These are phyloP conservation scores for Limnomonas spitsbergensis DNA, from an alignment of 139 green algal genomes.

Conservation along the genomic window DNA sequence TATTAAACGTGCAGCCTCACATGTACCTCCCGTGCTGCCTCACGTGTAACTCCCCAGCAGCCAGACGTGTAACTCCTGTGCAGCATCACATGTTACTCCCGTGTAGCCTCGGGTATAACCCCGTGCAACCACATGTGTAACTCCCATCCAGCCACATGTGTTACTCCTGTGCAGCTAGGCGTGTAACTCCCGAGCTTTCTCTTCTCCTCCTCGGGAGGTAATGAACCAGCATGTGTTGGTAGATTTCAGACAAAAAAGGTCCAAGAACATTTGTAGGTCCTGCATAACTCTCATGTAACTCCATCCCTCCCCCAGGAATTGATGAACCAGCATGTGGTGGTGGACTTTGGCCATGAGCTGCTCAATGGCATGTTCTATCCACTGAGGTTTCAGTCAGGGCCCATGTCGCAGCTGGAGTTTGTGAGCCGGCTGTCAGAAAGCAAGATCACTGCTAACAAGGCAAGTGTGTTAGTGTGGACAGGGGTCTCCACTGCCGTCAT, in stretches of 20 bases:
- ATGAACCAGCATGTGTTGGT: neutral
- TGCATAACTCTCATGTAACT: too few species aligned
- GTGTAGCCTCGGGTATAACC: too few species aligned
- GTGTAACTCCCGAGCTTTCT: too few species aligned
- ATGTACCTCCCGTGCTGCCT: too few species aligned
- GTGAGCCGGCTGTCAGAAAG: neutral
- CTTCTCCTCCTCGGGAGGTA: neutral
- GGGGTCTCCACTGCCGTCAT: neutral
- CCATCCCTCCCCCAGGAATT: neutral
- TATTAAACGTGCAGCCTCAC: too few species aligned
- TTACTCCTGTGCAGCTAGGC: too few species aligned
- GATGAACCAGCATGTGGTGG: neutral
- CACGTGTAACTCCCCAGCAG: too few species aligned
- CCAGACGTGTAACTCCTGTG: too few species aligned
- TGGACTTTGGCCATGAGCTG: slow-evolving; percentile 14
- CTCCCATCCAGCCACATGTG: too few species aligned
- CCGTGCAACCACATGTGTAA: too few species aligned
- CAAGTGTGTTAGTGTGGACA: neutral
- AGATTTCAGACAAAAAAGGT: neutral
- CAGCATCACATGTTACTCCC: too few species aligned
- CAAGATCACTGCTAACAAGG: neutral
- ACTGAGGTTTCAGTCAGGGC: neutral
- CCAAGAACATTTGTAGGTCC: neutral
- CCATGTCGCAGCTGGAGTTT: neutral
- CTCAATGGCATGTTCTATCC: slow-evolving; percentile 2